Conservation (phyloP, 495 filamentous ascomycete genomes). For the Margaritispora aquatica region DNA sequence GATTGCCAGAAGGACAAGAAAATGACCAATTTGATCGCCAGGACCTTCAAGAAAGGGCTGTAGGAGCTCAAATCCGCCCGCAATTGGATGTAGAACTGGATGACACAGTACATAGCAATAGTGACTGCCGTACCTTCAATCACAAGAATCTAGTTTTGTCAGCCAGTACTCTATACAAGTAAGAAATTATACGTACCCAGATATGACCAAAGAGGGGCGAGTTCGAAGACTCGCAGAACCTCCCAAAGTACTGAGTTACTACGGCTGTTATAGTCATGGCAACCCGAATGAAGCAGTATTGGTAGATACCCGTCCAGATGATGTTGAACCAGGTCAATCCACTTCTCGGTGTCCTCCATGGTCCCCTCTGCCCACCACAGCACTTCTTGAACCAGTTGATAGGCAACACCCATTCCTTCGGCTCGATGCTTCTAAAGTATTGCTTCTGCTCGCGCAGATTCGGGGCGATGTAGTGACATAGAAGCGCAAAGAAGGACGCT, state of each 20-base stretch:
- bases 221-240: constrained; percentile 75
- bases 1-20: constrained; percentile 94
- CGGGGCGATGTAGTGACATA: constrained; percentile 79
- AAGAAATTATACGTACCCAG: constrained; percentile 54
- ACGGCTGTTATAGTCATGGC: constrained; percentile 77
- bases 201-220: constrained; percentile 75
- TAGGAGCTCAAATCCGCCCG: constrained; percentile 61
- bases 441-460: constrained; percentile 81
- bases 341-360: constrained; percentile 68
- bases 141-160: constrained; percentile 46
- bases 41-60: constrained; percentile 71
- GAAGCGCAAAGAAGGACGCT: constrained; percentile 81
- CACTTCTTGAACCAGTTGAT: constrained; percentile 62
- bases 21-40: constrained; percentile 89
- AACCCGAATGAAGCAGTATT: constrained; percentile 87
- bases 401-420: constrained; percentile 72
- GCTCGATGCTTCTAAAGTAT: constrained; percentile 67
- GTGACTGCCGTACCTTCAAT: constrained; percentile 69
- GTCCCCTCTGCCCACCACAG: constrained; percentile 57
- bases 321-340: constrained; percentile 95
- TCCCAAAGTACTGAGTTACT: constrained; percentile 56
- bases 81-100: constrained; percentile 84
- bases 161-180: background rate
- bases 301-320: constrained; percentile 80
- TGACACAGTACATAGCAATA: constrained; percentile 87